Percentiles rank a stretch among this genome's conserved stretches.
These are phyloP conservation scores for Alternaria rosae DNA, from an alignment of 2,329 filamentous ascomycete genomes.

Conservation along the genomic window DNA sequence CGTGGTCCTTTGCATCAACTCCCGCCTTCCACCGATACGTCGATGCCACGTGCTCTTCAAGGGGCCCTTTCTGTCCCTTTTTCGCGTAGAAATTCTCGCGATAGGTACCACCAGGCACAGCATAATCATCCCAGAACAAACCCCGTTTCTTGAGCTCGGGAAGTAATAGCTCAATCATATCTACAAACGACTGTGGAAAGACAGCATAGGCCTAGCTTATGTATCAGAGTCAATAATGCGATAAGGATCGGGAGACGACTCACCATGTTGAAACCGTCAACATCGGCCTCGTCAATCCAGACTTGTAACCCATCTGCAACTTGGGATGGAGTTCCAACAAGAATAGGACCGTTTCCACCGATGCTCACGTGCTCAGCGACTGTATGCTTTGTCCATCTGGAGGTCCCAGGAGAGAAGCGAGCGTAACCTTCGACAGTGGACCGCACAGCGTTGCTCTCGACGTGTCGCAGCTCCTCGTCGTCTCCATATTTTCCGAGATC, in stretches of 20 bases:
- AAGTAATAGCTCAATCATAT: constrained; percentile 70
- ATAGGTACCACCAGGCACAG: constrained; percentile 65
- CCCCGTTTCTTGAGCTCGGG: constrained; percentile 69
- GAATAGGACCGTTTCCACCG: constrained; percentile 70
- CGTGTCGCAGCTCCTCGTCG: constrained; percentile 68
- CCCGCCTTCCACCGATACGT: constrained; percentile 54
- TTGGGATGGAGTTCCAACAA: constrained; percentile 69
- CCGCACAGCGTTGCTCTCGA: constrained; percentile 68
- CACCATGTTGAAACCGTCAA: constrained; percentile 79
- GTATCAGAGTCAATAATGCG: not conserved
- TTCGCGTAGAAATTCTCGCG: constrained; percentile 67
- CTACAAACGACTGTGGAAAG: constrained; percentile 72
- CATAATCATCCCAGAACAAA: constrained; percentile 63
- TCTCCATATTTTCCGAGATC: constrained; percentile 67
- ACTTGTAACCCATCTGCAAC: constrained; percentile 73
- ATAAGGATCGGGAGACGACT: constrained; percentile 35
- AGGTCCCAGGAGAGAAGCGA: constrained; percentile 64
- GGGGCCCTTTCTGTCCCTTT: constrained; percentile 59
- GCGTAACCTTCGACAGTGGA: constrained; percentile 65
- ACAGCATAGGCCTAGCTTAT: constrained; percentile 63
- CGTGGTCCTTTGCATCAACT: constrained; percentile 40
- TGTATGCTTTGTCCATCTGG: constrained; percentile 76
- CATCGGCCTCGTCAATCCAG: constrained; percentile 73
- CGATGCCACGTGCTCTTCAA: constrained; percentile 61
- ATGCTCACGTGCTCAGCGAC: constrained; percentile 73